A percentile compares a stretch with the other conserved stretches of the same genome.
These are phyloP conservation scores for Saussurea involucrata DNA, from an alignment of 129 eudicot genomes.

Conservation along the genomic window DNA sequence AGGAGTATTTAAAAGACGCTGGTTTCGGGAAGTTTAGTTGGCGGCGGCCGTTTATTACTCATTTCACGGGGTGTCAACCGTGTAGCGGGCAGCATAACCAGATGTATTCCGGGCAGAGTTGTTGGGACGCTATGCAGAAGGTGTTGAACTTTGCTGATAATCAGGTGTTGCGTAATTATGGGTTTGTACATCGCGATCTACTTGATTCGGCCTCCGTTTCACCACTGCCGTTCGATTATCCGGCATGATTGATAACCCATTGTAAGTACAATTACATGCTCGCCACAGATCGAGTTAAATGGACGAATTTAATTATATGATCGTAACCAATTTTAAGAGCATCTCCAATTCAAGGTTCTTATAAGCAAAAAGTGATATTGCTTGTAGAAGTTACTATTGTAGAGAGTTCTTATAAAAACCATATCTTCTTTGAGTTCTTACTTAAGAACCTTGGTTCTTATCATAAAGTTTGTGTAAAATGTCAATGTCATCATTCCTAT, in stretches of 20 bases:
- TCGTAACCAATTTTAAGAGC: too few species aligned
- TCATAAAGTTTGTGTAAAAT: too few species aligned
- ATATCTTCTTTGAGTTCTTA: too few species aligned
- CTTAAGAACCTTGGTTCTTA: too few species aligned
- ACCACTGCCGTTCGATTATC: slow-evolving; percentile 58
- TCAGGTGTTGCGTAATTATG: slow-evolving; percentile 81
- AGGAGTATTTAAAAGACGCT: slow-evolving; percentile 48
- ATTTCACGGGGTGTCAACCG: slow-evolving; percentile 91
- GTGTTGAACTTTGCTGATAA: slow-evolving; percentile 80
- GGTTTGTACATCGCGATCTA: slow-evolving; percentile 59
- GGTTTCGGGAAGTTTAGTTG: slow-evolving; percentile 51
- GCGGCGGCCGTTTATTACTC: slow-evolving; percentile 84
- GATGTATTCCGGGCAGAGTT: slow-evolving; percentile 51
- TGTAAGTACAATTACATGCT: not conserved
- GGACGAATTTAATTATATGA: too few species aligned
- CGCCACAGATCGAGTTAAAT: too few species aligned
- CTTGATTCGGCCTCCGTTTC: slow-evolving; percentile 45
- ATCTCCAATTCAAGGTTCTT: too few species aligned
- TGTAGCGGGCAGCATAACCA: slow-evolving; percentile 79
- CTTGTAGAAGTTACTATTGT: too few species aligned
- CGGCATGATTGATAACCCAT: slow-evolving; percentile 30
- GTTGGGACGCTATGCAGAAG: slow-evolving; percentile 61
- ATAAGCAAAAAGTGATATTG: too few species aligned
- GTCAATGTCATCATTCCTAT: too few species aligned
- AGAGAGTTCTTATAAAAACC: too few species aligned